Conservation (phyloP, 495 filamentous ascomycete species). For the Astrocystis sublimbata region DNA sequence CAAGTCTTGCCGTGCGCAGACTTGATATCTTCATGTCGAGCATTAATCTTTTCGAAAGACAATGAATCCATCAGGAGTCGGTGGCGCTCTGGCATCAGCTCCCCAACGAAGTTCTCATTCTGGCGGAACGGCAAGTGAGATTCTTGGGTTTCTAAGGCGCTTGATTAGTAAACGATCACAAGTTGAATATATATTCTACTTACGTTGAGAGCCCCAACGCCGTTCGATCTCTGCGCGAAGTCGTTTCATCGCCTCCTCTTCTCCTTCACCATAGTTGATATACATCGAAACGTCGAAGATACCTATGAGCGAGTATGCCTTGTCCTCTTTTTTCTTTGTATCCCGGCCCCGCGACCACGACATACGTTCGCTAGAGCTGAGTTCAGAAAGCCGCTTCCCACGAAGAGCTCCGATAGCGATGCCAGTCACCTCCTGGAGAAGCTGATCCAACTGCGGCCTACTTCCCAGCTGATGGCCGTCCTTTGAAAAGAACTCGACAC, state of each 20-base stretch:
- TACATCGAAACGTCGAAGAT: not conserved
- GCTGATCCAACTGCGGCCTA: not conserved
- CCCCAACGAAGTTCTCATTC: too few species aligned
- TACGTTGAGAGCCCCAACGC: not conserved
- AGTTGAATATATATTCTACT: not conserved
- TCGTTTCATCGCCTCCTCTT: not conserved
- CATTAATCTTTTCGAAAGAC: constrained; percentile 41
- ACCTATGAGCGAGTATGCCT: not conserved
- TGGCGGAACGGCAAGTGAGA: too few species aligned
- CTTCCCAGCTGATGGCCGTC: not conserved
- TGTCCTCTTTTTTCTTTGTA: not conserved
- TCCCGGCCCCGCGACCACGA: not conserved
- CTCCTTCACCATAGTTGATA: not conserved
- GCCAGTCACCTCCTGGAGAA: not conserved
- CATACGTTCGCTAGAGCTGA: not conserved
- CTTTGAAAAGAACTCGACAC: not conserved
- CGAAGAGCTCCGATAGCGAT: not conserved
- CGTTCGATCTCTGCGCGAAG: not conserved
- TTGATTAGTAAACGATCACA: not conserved
- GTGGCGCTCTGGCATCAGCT: not conserved
- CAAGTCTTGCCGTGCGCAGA: constrained; percentile 49
- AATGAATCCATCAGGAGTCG: constrained; percentile 33
- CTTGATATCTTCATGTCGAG: constrained; percentile 40
- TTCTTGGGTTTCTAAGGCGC: too few species aligned
- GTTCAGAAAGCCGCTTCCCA: not conserved